Evolutionary conservation across 2,329 filamentous ascomycete genomes (phyloP).

Genomic region (Cladorrhinum sp.): DNA sequence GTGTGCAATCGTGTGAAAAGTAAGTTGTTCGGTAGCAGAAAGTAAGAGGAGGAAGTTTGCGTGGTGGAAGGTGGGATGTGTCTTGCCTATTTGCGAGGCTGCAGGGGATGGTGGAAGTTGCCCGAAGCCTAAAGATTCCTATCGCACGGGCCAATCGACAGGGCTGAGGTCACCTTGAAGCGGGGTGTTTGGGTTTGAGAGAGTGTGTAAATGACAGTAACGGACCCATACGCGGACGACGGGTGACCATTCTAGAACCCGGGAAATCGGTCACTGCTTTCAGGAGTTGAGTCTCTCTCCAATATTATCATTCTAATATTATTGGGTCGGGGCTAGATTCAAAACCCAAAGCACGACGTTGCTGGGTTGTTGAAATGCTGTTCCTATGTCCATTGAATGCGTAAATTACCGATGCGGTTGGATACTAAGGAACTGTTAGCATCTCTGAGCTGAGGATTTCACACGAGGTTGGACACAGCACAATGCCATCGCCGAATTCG

Average conservation of each 20-base stretch:
- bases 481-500: neutral
- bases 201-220: neutral
- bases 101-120: conserved; percentile 37
- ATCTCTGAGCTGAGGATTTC: neutral
- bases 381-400: neutral
- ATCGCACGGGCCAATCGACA: conserved; percentile 27
- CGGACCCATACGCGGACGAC: neutral
- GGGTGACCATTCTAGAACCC: conserved; percentile 5
- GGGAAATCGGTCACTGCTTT: neutral
- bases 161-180: conserved; percentile 24
- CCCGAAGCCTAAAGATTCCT: conserved; percentile 43
- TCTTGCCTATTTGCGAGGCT: conserved; percentile 21
- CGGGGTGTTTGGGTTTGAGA: neutral
- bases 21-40: neutral
- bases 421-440: neutral
- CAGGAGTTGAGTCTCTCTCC: neutral
- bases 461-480: neutral
- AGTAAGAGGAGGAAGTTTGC: conserved; percentile 6
- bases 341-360: too few relatives aligned
- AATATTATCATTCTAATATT: neutral
- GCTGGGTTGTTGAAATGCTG: too few relatives aligned
- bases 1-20: neutral
- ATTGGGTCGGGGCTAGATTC: too few relatives aligned
- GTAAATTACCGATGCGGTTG: neutral
- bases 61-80: conserved; percentile 11